Evolutionary conservation across 257 asterid genomes (phyloP).

Genomic region (Galeopsis tetrahit): DNA sequence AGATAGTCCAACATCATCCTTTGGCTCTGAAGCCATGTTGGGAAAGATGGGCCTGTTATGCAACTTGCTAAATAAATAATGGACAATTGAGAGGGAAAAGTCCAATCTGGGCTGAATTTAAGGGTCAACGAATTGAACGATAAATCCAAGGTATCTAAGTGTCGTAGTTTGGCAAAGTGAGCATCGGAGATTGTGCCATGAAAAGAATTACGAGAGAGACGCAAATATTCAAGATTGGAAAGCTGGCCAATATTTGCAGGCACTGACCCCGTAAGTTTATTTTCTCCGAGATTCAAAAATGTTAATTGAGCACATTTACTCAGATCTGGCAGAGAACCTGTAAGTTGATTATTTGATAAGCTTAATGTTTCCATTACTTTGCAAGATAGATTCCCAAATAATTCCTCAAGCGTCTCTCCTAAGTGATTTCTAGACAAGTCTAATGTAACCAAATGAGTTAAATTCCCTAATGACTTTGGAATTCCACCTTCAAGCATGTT

Average conservation of each 20-base stretch:
- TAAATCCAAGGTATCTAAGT: conserved; percentile 33
- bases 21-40: conserved; percentile 44
- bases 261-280: too few relatives aligned
- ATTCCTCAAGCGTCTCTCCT: too few relatives aligned
- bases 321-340: too few relatives aligned
- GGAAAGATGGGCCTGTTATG: conserved; percentile 41
- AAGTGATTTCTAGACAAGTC: too few relatives aligned
- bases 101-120: conserved; percentile 30
- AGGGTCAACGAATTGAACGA: conserved; percentile 35
- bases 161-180: conserved; percentile 32
- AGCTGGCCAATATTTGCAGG: too few relatives aligned
- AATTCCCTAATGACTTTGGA: background rate
- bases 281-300: too few relatives aligned
- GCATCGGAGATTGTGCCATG: conserved; percentile 35
- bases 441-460: too few relatives aligned
- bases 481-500: background rate
- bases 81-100: conserved; percentile 36
- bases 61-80: conserved; percentile 27
- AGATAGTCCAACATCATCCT: conserved; percentile 5
- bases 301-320: too few relatives aligned
- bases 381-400: too few relatives aligned
- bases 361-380: too few relatives aligned
- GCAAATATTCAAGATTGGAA: too few relatives aligned
- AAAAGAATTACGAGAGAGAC: conserved; percentile 31
- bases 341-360: too few relatives aligned